Evolutionary conservation across 352 stramenopile genomes (phyloP), one percentile per base, ranked within the genome.

Genomic region (Thraustotheca clavata): DNA sequence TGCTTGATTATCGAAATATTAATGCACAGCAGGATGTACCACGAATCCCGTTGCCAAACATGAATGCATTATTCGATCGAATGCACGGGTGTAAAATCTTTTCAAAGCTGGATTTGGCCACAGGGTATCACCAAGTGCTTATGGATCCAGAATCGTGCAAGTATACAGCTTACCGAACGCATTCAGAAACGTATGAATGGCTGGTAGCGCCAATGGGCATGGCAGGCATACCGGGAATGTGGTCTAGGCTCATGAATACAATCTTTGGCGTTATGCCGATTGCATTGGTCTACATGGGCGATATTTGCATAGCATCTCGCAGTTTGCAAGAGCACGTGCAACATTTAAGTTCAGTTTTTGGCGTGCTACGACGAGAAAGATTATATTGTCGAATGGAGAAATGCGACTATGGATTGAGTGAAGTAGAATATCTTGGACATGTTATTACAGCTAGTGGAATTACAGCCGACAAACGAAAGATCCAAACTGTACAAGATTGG

Each of bases 31-130:
- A 41, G 16, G 61, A 40, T 16, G 50, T 72, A 33, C 60, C 67
- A 6, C 47, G 35, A 0, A 72, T 72, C 14, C 48, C 62, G n/a
- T 40, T 72, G 20, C 60, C 60, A 5, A 54, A 43, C 34, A 69
- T 72, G 29, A 62, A 72, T 18, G 67, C 69, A 18, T 1, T 72
- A 1, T 72, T 72, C 20, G 49, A 72, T 57, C 31, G 27, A 2
- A 27, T 69, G 24, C 38, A 16, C 57, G 62, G 62, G 4, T 18
- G 2, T 24, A 24, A 26, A 5, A 43, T 69, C 14, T 67, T 67
- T 35, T 46, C 55, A 11, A 11, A 29, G 12, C 47, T 69, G 7
- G 57, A 71, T 38, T 20, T 69, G 18, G 26, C n/a, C 4, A 54
- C 39, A 6, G 66, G 66, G 33, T 71, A 71, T 20, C 66, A 62